A percentile compares a stretch with the other conserved stretches of the same genome.
phyloP scores from a whole-genome alignment of 2,329 filamentous ascomycete species.

The Xylariaceae sp. region DNA sequence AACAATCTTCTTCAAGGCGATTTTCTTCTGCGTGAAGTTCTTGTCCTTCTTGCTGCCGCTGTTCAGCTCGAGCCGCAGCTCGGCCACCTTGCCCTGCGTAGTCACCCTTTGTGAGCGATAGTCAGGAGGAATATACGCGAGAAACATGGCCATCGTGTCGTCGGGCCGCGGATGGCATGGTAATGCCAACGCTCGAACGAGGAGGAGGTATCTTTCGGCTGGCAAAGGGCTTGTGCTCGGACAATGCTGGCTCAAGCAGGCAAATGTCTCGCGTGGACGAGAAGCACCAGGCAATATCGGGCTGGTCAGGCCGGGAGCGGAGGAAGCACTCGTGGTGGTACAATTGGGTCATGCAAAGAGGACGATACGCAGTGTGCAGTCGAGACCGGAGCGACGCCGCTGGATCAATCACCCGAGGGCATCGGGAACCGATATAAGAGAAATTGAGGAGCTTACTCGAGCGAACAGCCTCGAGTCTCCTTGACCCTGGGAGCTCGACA shows the following conservation, averaged over 20 bases:
- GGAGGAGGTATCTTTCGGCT: too few species aligned
- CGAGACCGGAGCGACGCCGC: too few species aligned
- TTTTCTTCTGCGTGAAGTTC: conserved; percentile 91
- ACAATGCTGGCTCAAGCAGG: conserved; percentile 8
- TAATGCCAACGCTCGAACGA: conserved; percentile 6
- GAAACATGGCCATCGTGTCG: conserved; percentile 37
- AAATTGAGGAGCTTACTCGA: conserved; percentile 60
- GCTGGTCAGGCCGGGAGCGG: too few species aligned
- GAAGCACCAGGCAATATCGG: too few species aligned
- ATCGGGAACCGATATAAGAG: too few species aligned
- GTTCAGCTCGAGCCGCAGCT: conserved; percentile 89
- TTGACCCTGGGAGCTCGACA: conserved; percentile 55
- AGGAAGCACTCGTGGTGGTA: too few species aligned
- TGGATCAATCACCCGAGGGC: too few species aligned
- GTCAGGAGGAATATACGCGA: conserved; percentile 42
- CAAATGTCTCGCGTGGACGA: too few species aligned
- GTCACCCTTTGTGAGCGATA: conserved; percentile 45
- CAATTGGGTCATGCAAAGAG: too few species aligned
- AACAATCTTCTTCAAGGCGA: conserved; percentile 97
- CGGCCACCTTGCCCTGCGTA: conserved; percentile 93
- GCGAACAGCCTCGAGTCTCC: conserved; percentile 99
- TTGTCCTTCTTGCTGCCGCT: conserved; percentile 97
- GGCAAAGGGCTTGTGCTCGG: too few species aligned
- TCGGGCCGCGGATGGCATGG: conserved; percentile 12
- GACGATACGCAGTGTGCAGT: too few species aligned